Conservation (phyloP, 495 filamentous ascomycete genomes). For the Wilcoxina mikolae region DNA sequence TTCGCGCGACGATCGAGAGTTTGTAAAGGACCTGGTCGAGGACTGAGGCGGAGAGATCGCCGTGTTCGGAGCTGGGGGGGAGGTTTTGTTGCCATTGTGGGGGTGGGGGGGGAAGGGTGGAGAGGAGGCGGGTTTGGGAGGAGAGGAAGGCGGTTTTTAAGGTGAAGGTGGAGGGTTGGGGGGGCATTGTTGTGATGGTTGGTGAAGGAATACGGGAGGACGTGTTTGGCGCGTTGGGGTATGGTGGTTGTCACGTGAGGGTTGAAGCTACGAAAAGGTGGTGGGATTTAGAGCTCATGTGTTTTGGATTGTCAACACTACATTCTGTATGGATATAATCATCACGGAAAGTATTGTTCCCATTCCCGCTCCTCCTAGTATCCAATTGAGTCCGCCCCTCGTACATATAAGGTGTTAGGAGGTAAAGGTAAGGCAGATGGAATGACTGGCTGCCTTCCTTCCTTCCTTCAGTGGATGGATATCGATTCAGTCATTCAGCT, state of each 20-base stretch:
- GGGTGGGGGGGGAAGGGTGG: conserved; percentile 40
- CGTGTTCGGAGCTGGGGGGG: conserved; percentile 30
- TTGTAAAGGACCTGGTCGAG: conserved; percentile 44
- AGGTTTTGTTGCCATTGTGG: conserved; percentile 42
- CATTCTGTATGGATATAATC: too few relatives aligned
- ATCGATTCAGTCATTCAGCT: too few relatives aligned
- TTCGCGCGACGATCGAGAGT: conserved; percentile 50
- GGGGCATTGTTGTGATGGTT: conserved; percentile 7
- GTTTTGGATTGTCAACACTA: too few relatives aligned
- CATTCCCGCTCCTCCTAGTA: too few relatives aligned
- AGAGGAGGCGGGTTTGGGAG: conserved; percentile 47
- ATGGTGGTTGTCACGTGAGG: not conserved
- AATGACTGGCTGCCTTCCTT: too few relatives aligned
- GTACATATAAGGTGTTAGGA: too few relatives aligned
- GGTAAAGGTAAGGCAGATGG: too few relatives aligned
- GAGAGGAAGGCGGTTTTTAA: conserved; percentile 51
- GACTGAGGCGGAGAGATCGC: conserved; percentile 38
- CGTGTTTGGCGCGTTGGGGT: not conserved
- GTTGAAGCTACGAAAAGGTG: too few relatives aligned
- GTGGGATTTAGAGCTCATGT: too few relatives aligned
- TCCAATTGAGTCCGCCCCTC: too few relatives aligned
- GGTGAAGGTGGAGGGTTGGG: conserved; percentile 40
- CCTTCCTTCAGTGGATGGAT: too few relatives aligned
- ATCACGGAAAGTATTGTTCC: too few relatives aligned
- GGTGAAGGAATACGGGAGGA: not conserved